phyloP scores from a whole-genome alignment of 495 filamentous ascomycete genomes.

The Penicillium steckii region DNA sequence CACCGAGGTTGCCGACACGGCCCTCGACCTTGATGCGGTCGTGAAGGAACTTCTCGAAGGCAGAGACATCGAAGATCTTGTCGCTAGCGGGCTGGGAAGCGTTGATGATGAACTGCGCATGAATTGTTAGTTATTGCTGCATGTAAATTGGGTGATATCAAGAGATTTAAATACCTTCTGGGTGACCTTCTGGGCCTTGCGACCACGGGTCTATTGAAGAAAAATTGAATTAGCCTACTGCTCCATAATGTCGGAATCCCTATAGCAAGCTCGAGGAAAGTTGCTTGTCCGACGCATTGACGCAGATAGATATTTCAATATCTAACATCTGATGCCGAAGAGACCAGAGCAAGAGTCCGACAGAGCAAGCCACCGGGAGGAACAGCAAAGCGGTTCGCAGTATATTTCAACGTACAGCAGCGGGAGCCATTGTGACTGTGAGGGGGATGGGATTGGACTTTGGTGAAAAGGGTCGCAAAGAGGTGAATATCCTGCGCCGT shows the following conservation, averaged over 20 bases:
- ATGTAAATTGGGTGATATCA: background rate
- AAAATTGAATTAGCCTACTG: conserved; percentile 83
- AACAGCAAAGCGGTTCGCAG: conserved; percentile 86
- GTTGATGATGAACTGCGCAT: conserved; percentile 90
- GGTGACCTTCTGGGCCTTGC: conserved; percentile 67
- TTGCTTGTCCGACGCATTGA: background rate
- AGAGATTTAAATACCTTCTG: conserved; percentile 59
- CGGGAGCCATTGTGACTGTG: conserved; percentile 52
- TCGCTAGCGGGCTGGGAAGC: conserved; percentile 94
- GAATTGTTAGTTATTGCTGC: conserved; percentile 7
- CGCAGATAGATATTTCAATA: conserved; percentile 29
- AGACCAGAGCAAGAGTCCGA: conserved; percentile 7
- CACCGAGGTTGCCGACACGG: conserved; percentile 96
- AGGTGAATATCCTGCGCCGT: conserved; percentile 60
- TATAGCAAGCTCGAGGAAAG: conserved; percentile 16
- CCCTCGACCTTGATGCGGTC: conserved; percentile 99
- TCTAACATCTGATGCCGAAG: conserved; percentile 5
- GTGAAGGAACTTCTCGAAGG: conserved; percentile 99
- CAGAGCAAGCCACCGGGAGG: conserved; percentile 28
- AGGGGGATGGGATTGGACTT: conserved; percentile 22
- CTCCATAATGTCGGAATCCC: conserved; percentile 58
- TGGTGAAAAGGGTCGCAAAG: conserved; percentile 52
- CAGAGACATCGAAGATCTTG: conserved; percentile 98
- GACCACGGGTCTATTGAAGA: conserved; percentile 48
- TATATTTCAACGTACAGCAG: conserved; percentile 68